These are phyloP conservation scores for Daucus carota DNA, from an alignment of 129 eudicot genomes.

Conservation along the genomic window DNA sequence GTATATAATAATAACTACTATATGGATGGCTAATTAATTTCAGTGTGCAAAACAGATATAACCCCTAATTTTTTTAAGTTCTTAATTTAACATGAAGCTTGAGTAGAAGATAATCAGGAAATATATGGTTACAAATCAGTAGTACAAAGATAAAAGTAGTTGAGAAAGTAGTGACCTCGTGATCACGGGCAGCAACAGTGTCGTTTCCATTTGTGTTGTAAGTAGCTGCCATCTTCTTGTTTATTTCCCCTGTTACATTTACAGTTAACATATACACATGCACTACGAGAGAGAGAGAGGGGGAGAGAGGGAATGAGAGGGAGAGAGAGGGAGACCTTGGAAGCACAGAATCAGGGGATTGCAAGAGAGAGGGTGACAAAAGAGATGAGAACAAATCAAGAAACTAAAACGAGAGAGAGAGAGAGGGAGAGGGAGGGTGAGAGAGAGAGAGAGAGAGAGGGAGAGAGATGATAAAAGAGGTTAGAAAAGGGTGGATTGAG, in stretches of 20 bases:
- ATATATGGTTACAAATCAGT: too few relatives aligned
- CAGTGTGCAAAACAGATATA: too few relatives aligned
- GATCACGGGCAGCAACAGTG: constrained; percentile 31
- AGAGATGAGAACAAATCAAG: too few relatives aligned
- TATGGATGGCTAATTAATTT: too few relatives aligned
- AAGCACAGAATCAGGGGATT: neutral
- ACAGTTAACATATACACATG: neutral
- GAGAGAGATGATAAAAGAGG: neutral
- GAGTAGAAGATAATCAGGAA: too few relatives aligned
- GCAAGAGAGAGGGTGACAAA: too few relatives aligned
- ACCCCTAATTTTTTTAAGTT: too few relatives aligned
- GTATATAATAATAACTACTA: too few relatives aligned
- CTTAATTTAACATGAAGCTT: neutral
- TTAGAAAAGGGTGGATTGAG: constrained; percentile 5
- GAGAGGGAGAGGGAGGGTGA: too few relatives aligned
- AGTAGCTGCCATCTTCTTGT: constrained; percentile 51
- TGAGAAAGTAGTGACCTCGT: constrained; percentile 32
- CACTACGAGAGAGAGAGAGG: neutral
- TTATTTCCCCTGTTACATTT: neutral
- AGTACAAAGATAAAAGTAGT: constrained; percentile 1
- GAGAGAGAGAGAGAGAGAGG: neutral
- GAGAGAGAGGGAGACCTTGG: neutral
- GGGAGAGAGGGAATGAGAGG: too few relatives aligned
- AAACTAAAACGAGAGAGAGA: too few relatives aligned
- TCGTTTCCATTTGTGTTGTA: constrained; percentile 39